Base-by-base conservation (phyloP, 208 protist species). In the Trypanosoma caninum region DNA sequence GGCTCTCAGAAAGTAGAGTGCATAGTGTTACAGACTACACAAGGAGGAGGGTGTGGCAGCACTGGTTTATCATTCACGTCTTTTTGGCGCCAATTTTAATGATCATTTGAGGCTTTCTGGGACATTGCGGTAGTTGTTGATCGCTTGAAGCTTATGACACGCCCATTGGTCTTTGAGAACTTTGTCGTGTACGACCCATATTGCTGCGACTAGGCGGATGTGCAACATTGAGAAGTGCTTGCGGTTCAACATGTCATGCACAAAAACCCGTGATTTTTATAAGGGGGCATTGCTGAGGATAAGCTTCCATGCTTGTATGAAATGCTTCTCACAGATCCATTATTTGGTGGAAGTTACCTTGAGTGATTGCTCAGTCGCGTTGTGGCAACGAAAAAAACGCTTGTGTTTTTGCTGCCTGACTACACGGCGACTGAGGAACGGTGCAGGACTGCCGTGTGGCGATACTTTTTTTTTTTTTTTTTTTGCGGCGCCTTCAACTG, bases 211-310 rank as follows among this genome's bases (percentile, higher is more conserved):
- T 89, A 89, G 31, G 53, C 65, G 16, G 76, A 94, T 3, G 63
- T 73, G 22, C 6, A 27, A 8, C 67, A 71, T 27, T 84, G 90
- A 66, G 34, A 34, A 6, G 53, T 6, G 16, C 76, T 94, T 5
- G 89, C 85, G 2, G 65, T 95, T 27, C 23, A 47, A 5, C 37
- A 61, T n/a, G 84, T 95, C n/a, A 59, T 91, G 35, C 89, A 97
- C 69, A 69, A 79, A n/a, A 91, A 93, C 56, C n/a, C 68, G 87
- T 40, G 89, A 95, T 74, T 95, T 95, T 50, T 94, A 95, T 71
- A 59, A 57, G 3, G 74, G 74, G 74, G 74, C 40, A 60, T 93
- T 20, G 60, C 45, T 9, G 22, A 46, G 1, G 57, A 59, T 13
- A 78, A 58, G 3, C 65, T 91, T 13, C 89, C 91, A 1, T 64